These are phyloP conservation scores for Microbotryum lychnidis-dioicae DNA, from an alignment of 1,284 basidiomycete genomes.

Conservation along the genomic window DNA sequence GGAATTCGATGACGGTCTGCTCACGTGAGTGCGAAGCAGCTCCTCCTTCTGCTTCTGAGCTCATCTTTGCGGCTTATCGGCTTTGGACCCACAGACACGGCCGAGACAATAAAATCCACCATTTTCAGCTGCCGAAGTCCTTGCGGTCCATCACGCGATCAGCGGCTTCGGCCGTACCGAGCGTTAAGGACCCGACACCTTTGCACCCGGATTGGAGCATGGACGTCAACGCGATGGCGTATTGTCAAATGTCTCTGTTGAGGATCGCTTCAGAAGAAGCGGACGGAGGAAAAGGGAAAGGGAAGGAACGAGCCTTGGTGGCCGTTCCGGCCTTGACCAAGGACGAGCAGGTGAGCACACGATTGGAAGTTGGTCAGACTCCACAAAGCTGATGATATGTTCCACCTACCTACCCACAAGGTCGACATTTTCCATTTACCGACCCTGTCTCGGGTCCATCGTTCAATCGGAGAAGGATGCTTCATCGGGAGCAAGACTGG, in stretches of 20 bases:
- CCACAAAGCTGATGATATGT: no score
- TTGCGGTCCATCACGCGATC: background rate
- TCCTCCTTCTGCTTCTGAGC: no score
- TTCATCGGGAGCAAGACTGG: conserved; percentile 30
- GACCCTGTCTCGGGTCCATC: conserved; percentile 15
- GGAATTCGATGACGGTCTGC: conserved; percentile 10
- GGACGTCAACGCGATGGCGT: conserved; percentile 33
- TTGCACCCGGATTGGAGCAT: conserved; percentile 14
- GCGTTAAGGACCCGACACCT: background rate
- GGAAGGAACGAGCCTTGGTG: conserved; percentile 17
- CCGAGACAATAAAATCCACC: conserved; percentile 28
- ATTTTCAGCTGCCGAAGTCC: conserved; percentile 7
- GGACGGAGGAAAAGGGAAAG: background rate
- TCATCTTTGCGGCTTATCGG: background rate
- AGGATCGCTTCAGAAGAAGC: background rate
- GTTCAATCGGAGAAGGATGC: conserved; percentile 26
- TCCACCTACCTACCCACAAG: conserved; percentile 2
- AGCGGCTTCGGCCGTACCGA: conserved; percentile 1
- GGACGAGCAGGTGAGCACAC: conserved; percentile 23
- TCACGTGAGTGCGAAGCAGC: conserved; percentile 26
- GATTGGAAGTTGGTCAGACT: background rate
- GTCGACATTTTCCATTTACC: conserved; percentile 35
- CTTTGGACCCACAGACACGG: conserved; percentile 23
- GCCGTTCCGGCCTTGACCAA: conserved; percentile 32
- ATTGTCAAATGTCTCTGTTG: conserved; percentile 28